These are phyloP conservation scores for Aphanomyces invadans DNA, from an alignment of 352 stramenopile genomes.

Conservation along the genomic window DNA sequence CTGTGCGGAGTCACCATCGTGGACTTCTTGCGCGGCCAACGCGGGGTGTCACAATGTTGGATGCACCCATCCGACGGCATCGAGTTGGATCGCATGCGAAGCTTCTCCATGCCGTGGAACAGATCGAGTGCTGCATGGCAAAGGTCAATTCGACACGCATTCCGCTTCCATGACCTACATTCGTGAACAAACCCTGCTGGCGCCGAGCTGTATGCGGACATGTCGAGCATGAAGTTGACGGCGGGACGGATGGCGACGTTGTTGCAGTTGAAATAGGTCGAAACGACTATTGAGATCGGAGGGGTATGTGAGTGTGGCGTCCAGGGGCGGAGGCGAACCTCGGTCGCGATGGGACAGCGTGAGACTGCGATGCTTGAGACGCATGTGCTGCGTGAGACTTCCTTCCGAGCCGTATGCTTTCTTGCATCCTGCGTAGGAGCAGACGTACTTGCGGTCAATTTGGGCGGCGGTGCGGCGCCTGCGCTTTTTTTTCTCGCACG, in stretches of 20 bases:
- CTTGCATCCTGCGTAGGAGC: constrained; percentile 43
- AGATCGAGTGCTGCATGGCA: not conserved
- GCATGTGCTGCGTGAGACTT: constrained; percentile 69
- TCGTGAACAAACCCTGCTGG: not conserved
- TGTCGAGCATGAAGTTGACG: constrained; percentile 9
- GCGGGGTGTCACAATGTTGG: not conserved
- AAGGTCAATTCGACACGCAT: not conserved
- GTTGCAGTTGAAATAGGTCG: constrained; percentile 16
- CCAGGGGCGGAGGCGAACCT: constrained; percentile 22
- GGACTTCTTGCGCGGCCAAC: constrained; percentile 7
- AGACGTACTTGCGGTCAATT: constrained; percentile 77
- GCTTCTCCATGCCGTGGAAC: constrained; percentile 21
- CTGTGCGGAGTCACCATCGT: constrained; percentile 6
- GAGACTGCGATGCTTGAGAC: constrained; percentile 52
- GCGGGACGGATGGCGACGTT: constrained; percentile 22
- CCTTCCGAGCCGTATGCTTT: constrained; percentile 80
- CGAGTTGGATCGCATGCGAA: constrained; percentile 65
- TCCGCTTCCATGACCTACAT: not conserved
- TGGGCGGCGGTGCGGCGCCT: constrained; percentile 59
- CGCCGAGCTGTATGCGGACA: not conserved
- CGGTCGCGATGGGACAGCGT: constrained; percentile 31
- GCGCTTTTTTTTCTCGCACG: constrained; percentile 46
- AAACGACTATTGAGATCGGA: constrained; percentile 8
- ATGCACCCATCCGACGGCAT: constrained; percentile 33
- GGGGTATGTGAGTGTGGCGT: constrained; percentile 22